These are phyloP conservation scores for Aspergillus versicolor DNA, from an alignment of 2,329 filamentous ascomycete genomes.

Conservation along the genomic window DNA sequence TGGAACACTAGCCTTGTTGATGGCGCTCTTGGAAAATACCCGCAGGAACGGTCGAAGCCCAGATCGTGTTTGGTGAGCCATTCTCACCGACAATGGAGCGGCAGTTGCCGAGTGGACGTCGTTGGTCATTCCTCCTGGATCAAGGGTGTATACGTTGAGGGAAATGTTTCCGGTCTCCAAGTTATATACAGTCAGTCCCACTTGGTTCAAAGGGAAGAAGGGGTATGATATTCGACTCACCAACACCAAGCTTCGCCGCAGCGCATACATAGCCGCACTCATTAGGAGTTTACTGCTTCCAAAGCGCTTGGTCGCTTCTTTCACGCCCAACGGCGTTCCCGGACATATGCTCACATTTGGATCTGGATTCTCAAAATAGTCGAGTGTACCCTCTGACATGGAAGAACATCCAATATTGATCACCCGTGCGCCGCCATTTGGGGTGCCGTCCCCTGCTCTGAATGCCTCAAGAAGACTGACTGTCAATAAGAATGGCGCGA, in stretches of 20 bases:
- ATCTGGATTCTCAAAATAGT: constrained; percentile 31
- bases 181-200: constrained; percentile 10
- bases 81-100: constrained; percentile 29
- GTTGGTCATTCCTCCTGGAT: constrained; percentile 32
- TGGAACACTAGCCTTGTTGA: constrained; percentile 36
- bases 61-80: constrained; percentile 32
- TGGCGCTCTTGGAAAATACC: constrained; percentile 35
- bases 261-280: constrained; percentile 36
- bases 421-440: constrained; percentile 33
- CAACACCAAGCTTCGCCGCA: constrained; percentile 35
- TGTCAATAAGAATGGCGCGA: constrained; percentile 38
- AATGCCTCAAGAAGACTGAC: constrained; percentile 37
- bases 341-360: constrained; percentile 16
- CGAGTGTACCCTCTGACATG: constrained; percentile 30
- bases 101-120: constrained; percentile 24
- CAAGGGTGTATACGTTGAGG: constrained; percentile 38
- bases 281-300: constrained; percentile 38
- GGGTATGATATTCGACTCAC: constrained; percentile 22
- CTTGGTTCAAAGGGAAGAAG: neutral
- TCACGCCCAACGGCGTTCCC: constrained; percentile 28
- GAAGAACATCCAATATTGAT: constrained; percentile 38
- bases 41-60: constrained; percentile 34
- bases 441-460: constrained; percentile 31
- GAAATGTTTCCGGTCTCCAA: constrained; percentile 32
- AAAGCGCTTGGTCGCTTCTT: constrained; percentile 31